These are phyloP conservation scores for Simplicillium aogashimaense DNA, from an alignment of 2,329 filamentous ascomycete genomes.

Conservation along the genomic window DNA sequence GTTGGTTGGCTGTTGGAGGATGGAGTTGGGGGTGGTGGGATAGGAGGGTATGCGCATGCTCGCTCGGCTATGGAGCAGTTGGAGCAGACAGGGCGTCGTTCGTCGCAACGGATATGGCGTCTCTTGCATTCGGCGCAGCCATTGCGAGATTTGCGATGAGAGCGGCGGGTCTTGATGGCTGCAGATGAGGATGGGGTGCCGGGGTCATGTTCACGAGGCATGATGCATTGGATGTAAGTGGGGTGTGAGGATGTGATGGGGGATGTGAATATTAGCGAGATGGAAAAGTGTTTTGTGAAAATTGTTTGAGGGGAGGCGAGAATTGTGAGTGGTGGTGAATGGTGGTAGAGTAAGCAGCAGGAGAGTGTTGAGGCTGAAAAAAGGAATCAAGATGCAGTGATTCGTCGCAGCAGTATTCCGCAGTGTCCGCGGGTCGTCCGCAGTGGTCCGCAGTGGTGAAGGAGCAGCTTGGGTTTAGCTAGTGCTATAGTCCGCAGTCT, in stretches of 20 bases:
- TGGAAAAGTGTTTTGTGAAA: too few relatives aligned
- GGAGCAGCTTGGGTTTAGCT: too few relatives aligned
- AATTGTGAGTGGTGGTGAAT: too few relatives aligned
- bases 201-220: background rate
- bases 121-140: conserved; percentile 29
- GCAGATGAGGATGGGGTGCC: conserved; percentile 4
- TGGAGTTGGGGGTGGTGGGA: conserved; percentile 4
- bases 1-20: background rate
- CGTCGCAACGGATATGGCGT: conserved; percentile 32
- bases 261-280: too few relatives aligned
- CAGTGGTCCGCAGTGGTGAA: too few relatives aligned
- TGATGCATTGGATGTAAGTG: background rate
- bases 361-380: too few relatives aligned
- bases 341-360: background rate
- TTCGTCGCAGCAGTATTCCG: too few relatives aligned
- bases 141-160: conserved; percentile 29
- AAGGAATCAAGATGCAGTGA: conserved; percentile 2
- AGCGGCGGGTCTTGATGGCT: conserved; percentile 22
- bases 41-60: conserved; percentile 22
- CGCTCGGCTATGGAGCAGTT: conserved; percentile 27
- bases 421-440: too few relatives aligned
- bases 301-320: too few relatives aligned
- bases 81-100: conserved; percentile 26
- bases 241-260: too few relatives aligned
- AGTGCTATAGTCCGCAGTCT: too few relatives aligned